These are phyloP conservation scores for Cinnamomum micranthum DNA, from an alignment of 164 flowering plant species.

Conservation along the genomic window DNA sequence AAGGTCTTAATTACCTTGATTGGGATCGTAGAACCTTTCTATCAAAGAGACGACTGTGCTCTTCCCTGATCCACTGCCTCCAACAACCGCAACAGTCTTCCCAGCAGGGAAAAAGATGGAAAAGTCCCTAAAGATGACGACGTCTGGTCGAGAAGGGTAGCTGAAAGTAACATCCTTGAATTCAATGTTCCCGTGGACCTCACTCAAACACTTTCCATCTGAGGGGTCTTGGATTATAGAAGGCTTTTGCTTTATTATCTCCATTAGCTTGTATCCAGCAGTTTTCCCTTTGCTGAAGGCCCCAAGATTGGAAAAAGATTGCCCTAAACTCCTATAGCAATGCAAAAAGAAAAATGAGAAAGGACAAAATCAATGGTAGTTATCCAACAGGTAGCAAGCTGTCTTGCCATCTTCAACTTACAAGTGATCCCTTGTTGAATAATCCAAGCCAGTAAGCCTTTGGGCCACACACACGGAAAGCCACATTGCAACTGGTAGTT, in stretches of 20 bases:
- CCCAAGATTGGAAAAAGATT: conserved; percentile 94
- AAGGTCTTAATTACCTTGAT: conserved; percentile 50
- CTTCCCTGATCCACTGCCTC: conserved; percentile 98
- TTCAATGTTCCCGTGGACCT: conserved; percentile 84
- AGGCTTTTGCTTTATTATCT: conserved; percentile 87
- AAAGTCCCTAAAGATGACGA: conserved; percentile 67
- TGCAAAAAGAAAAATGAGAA: background rate
- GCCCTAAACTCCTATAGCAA: conserved; percentile 87
- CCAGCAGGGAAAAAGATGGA: conserved; percentile 88
- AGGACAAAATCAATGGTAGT: too few relatives aligned
- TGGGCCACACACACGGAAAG: too few relatives aligned
- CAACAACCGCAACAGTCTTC: conserved; percentile 95
- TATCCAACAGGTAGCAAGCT: too few relatives aligned
- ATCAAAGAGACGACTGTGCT: conserved; percentile 92
- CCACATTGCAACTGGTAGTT: too few relatives aligned
- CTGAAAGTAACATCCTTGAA: conserved; percentile 84
- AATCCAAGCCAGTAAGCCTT: too few relatives aligned
- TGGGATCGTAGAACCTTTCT: conserved; percentile 95
- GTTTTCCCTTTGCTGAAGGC: conserved; percentile 98
- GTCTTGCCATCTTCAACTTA: background rate
- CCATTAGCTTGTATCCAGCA: conserved; percentile 93
- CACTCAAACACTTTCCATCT: conserved; percentile 63
- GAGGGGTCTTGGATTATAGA: conserved; percentile 62
- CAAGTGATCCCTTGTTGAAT: too few relatives aligned
- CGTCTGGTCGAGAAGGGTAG: conserved; percentile 96